Evolutionary conservation across 768 basidiomycete species (phyloP).

Genomic region (Tricholoma saponaceum): DNA sequence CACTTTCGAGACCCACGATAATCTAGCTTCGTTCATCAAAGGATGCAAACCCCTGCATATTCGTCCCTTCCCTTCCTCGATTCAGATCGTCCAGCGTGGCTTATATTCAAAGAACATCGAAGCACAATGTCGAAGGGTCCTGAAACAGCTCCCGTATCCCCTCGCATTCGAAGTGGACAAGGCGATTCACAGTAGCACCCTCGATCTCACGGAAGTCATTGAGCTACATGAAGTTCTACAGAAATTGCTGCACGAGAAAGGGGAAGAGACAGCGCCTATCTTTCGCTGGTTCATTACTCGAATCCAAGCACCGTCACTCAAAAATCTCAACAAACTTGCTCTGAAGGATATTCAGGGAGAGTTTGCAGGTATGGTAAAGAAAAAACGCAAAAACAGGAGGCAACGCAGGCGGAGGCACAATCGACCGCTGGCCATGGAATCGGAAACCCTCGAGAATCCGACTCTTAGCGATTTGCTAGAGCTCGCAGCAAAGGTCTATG

Average conservation of each 20-base stretch:
- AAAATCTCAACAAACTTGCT: constrained; percentile 3
- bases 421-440: neutral
- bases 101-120: neutral
- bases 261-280: neutral
- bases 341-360: constrained; percentile 2
- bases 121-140: neutral
- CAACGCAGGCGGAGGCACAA: constrained; percentile 2
- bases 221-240: neutral
- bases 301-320: constrained; percentile 2
- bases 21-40: neutral
- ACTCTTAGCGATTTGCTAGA: constrained; percentile 4
- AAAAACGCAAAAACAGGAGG: constrained; percentile 4
- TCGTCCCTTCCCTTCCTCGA: neutral
- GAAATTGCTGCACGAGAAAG: constrained; percentile 1
- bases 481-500: constrained; percentile 3
- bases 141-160: neutral
- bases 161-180: constrained; percentile 4
- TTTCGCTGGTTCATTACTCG: constrained; percentile 2
- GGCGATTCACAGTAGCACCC: neutral
- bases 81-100: neutral
- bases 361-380: neutral
- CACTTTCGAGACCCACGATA: constrained; percentile 1
- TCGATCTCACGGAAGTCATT: constrained; percentile 1
- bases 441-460: neutral
- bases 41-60: neutral